phyloP scores from a whole-genome alignment of 106 monocot genomes.

The Allium cepa region DNA sequence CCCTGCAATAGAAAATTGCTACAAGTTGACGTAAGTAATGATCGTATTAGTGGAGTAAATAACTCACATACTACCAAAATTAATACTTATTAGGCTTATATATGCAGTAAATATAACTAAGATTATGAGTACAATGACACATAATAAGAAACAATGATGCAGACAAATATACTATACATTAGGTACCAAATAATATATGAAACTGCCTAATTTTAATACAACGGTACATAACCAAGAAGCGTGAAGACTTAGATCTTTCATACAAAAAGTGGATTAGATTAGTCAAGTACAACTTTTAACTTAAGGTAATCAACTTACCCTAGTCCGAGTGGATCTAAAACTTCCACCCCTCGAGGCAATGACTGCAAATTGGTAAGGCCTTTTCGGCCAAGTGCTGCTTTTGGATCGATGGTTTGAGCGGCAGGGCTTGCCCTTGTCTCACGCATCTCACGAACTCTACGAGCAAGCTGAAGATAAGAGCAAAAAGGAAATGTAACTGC shows the following conservation, averaged over 20 bases:
- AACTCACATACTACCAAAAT: too few species aligned
- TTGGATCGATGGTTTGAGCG: slow-evolving; percentile 41
- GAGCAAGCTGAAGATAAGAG: slow-evolving; percentile 62
- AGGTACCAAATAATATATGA: too few species aligned
- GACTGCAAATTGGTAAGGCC: slow-evolving; percentile 67
- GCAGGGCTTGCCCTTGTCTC: slow-evolving; percentile 69
- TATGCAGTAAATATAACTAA: too few species aligned
- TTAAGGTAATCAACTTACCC: slow-evolving; percentile 41
- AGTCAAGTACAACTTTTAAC: slow-evolving; percentile 2
- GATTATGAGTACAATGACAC: too few species aligned
- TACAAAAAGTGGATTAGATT: background rate
- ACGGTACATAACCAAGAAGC: too few species aligned
- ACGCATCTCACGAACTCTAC: slow-evolving; percentile 95
- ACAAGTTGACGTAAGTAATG: too few species aligned
- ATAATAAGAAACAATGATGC: too few species aligned
- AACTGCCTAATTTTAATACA: too few species aligned
- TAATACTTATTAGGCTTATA: too few species aligned
- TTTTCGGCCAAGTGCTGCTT: slow-evolving; percentile 49
- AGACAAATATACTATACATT: too few species aligned
- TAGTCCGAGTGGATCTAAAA: slow-evolving; percentile 90
- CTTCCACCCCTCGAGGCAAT: slow-evolving; percentile 89
- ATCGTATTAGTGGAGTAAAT: too few species aligned
- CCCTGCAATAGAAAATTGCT: slow-evolving; percentile 26
- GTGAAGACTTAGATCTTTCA: too few species aligned
- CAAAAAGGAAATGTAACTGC: background rate